phyloP scores from a whole-genome alignment of 805 yeast species.

The Ogataea siamensis region DNA sequence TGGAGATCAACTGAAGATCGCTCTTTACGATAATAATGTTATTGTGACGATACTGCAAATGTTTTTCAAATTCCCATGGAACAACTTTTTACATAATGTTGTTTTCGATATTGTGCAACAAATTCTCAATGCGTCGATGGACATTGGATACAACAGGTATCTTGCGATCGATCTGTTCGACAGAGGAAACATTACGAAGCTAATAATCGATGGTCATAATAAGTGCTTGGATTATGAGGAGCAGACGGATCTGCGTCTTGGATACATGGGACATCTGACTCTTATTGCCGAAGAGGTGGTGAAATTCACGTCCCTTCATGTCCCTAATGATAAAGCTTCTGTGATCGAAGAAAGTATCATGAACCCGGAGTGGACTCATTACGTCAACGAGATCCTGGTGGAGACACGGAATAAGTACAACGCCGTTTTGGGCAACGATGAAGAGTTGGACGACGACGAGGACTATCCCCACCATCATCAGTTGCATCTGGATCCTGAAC shows the following conservation, averaged over 20 bases:
- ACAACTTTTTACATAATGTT: slow-evolving; percentile 94
- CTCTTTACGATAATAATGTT: slow-evolving; percentile 71
- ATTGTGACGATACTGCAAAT: slow-evolving; percentile 58
- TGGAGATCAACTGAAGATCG: slow-evolving; percentile 85
- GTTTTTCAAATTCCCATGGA: slow-evolving; percentile 91
- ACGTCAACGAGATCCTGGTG: slow-evolving; percentile 77
- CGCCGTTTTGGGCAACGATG: slow-evolving; percentile 72
- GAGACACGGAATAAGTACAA: slow-evolving; percentile 93
- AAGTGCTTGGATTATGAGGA: slow-evolving; percentile 60
- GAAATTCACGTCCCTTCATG: slow-evolving; percentile 50
- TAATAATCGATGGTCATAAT: slow-evolving; percentile 59
- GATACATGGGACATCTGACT: slow-evolving; percentile 96
- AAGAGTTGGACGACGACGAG: slow-evolving; percentile 35
- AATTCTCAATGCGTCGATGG: slow-evolving; percentile 78
- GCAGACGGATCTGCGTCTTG: slow-evolving; percentile 64
- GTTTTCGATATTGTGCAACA: slow-evolving; percentile 97
- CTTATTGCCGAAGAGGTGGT: slow-evolving; percentile 94
- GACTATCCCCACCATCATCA: slow-evolving; percentile 31
- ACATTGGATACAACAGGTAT: slow-evolving; percentile 80
- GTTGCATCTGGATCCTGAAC: slow-evolving; percentile 26
- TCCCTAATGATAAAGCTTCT: slow-evolving; percentile 50
- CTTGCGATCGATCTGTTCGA: slow-evolving; percentile 70
- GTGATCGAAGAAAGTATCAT: slow-evolving; percentile 48
- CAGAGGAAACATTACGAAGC: slow-evolving; percentile 54
- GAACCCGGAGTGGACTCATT: slow-evolving; percentile 70